Base-by-base conservation (phyloP, 2,329 filamentous ascomycete species). In the Colletotrichum euphorbiae region DNA sequence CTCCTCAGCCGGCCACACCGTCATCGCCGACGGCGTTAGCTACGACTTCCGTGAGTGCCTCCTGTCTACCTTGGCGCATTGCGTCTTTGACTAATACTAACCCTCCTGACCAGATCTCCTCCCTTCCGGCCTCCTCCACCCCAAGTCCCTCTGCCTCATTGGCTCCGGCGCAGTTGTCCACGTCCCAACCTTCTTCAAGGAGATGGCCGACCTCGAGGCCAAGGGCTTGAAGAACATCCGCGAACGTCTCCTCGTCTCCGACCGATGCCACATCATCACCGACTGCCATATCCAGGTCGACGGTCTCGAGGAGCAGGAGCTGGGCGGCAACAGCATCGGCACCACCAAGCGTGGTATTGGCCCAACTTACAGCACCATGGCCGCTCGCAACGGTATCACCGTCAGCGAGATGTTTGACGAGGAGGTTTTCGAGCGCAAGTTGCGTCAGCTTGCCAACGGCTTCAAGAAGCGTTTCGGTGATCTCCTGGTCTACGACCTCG, bases 51-150 rank as follows among this genome's bases (percentile, higher is more conserved):
- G 72, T 57, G 56, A 70, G 61, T 70, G 38, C 28, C 57, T 51
- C 13, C 21, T 54, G 28, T 33, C n/a, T 36, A 24, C n/a, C n/a
- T 43, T 31, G n/a, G 11, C 43, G n/a, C 19, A 9, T 67, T 67
- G 55, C 60, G 67, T 60, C 70, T 31, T 43, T 28, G 12, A 52
- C 72, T 76, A 64, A 77, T 62, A 57, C 64, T 24, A n/a, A 40
- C 69, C 81, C 85, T 84, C 78, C 87, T 88, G 3, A 4, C 3
- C 46, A 69, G 66, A 90, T 76, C 85, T 91, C 67, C 80, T 91
- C 56, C 87, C 90, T 24, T 91, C 88, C 63, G 92, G 92, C 68
- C 85, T 94, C 69, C 84, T 94, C 72, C 92, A 91, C 76, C 89
- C 91, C 6, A 81, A 82, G 48, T 92, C 87, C 77, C 84, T 88